phyloP scores from a whole-genome alignment of 164 flowering plant genomes.

The Annona squamosa region DNA sequence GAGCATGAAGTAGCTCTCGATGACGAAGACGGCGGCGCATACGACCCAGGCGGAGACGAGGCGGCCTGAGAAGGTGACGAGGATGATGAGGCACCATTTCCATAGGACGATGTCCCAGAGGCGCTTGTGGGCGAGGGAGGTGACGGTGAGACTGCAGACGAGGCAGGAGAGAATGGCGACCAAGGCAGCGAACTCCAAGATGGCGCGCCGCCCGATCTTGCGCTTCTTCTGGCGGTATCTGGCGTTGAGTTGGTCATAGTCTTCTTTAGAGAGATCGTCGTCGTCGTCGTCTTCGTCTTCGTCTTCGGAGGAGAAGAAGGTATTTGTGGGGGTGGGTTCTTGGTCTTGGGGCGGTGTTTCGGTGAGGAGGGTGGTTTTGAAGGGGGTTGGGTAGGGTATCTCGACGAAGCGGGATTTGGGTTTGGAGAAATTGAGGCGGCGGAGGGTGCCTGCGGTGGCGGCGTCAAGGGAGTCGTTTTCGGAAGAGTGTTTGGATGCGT shows the following conservation, averaged over 20 bases:
- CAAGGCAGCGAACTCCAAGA: conserved; percentile 23
- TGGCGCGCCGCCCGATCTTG: conserved; percentile 12
- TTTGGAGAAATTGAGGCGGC: conserved; percentile 31
- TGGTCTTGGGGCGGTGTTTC: not conserved
- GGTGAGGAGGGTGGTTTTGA: not conserved
- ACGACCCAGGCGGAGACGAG: conserved; percentile 34
- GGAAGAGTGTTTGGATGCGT: conserved; percentile 4
- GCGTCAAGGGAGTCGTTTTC: not conserved
- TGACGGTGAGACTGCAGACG: conserved; percentile 20
- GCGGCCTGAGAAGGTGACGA: conserved; percentile 37
- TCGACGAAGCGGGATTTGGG: conserved; percentile 33
- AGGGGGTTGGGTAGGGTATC: conserved; percentile 11
- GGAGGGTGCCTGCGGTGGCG: conserved; percentile 15
- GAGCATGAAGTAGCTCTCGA: conserved; percentile 43
- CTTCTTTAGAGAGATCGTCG: not conserved
- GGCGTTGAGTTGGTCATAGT: not conserved
- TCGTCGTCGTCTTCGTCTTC: conserved; percentile 7
- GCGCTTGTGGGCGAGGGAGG: not conserved
- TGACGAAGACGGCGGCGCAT: conserved; percentile 28
- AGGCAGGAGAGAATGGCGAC: conserved; percentile 18
- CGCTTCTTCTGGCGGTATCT: conserved; percentile 11
- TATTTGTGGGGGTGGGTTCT: not conserved
- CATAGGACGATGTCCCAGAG: conserved; percentile 27
- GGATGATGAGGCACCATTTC: conserved; percentile 39
- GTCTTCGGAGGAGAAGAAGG: not conserved